Base-by-base conservation (phyloP, 805 yeast species). In the Ogataea angusta region DNA sequence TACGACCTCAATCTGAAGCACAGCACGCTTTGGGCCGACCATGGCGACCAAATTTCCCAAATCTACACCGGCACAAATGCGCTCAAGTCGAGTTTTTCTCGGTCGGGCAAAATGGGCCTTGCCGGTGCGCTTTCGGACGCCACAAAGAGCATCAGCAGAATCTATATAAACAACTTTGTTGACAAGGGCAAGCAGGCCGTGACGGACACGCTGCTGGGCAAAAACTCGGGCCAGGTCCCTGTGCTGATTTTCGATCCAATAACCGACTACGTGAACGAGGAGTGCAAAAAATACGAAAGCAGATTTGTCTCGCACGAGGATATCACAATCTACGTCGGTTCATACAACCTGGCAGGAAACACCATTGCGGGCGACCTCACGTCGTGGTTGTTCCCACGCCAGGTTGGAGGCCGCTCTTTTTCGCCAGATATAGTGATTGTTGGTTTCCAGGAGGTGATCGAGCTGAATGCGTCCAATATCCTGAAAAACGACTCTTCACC, bases 11-110 rank as follows among this genome's bases (percentile, higher is more conserved):
- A 80, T 58, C 64, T 70, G n/a, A 82, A 81, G 40, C 96, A 90
- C 50, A 86, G 90, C 51, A 76, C 85, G 6, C 66, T 93, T 14
- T 93, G 99, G 99, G 99, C 99, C 1, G 96, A 93, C 61, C 93
- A 93, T 62, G 99, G 99, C 42, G 99, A 93, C 62, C 95, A 88
- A 50, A 81, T 93, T 4, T 87, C 96, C 2, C 95, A 87, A 59
- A 91, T 93, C 13, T 93, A 93, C 63, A 91, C 99, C 0, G 98
- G 99, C 21, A 93, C 99, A 0, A 95, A 95, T 46, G 99, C 99
- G 0, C 70, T 93, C 47, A 93, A 93, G 62, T 86, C 96, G 0
- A 88, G 96, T 4, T 93, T 85, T 57, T 86, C 98, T 2, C 76
- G 99, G 58, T 82, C 86, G 21, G 99, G 99, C 17, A 91, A 90